Evolutionary conservation across 768 basidiomycete genomes (phyloP).

Genomic region (Psilocybe cubensis): DNA sequence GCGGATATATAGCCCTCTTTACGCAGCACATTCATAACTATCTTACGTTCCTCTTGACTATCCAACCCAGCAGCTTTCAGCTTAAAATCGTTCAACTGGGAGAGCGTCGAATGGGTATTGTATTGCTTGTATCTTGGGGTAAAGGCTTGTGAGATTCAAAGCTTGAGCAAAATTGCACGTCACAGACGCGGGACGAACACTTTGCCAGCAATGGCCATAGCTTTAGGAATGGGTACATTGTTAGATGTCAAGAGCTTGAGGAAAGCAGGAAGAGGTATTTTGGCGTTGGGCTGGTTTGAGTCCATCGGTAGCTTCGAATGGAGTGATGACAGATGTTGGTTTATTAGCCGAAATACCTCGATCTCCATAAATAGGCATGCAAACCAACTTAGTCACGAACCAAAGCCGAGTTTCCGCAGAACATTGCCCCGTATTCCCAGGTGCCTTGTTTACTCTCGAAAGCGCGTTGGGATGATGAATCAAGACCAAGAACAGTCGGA

Average conservation of each 20-base stretch:
- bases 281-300: constrained; percentile 25
- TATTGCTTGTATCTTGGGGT: constrained; percentile 68
- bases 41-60: constrained; percentile 66
- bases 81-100: constrained; percentile 60
- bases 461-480: constrained; percentile 3
- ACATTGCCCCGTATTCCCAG: background rate
- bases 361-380: constrained; percentile 4
- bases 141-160: constrained; percentile 2
- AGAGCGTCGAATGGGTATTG: constrained; percentile 62
- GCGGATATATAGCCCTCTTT: constrained; percentile 62
- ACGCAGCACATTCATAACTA: constrained; percentile 59
- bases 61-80: constrained; percentile 61
- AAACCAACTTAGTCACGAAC: background rate
- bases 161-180: background rate
- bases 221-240: constrained; percentile 60
- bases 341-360: background rate
- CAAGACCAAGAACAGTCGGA: background rate
- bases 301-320: constrained; percentile 3
- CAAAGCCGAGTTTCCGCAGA: background rate
- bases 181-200: constrained; percentile 55
- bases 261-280: constrained; percentile 66
- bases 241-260: constrained; percentile 66
- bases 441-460: background rate
- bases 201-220: constrained; percentile 73
- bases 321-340: background rate